Evolutionary conservation across 768 basidiomycete species (phyloP).

Genomic region (Leccinum arenicola): DNA sequence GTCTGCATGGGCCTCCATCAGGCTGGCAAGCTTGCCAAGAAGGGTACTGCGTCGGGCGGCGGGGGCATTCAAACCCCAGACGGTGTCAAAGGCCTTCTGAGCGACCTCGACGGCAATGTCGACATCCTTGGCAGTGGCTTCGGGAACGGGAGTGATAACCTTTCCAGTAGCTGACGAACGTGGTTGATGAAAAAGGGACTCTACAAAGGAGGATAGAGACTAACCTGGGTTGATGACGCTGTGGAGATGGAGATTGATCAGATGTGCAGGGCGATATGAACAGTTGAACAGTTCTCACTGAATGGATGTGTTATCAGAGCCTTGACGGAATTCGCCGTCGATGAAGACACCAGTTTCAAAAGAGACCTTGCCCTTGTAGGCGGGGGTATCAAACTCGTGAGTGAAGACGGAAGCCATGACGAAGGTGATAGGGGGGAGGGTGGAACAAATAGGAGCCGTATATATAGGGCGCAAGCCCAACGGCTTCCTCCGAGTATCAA

Average conservation of each 20-base stretch:
- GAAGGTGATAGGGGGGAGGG: constrained; percentile 1
- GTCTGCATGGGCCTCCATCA: constrained; percentile 60
- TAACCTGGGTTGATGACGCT: constrained; percentile 34
- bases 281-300: constrained; percentile 47
- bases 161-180: constrained; percentile 57
- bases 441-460: neutral
- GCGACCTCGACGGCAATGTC: constrained; percentile 73
- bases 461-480: neutral
- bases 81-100: constrained; percentile 54
- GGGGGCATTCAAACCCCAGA: constrained; percentile 65
- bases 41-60: constrained; percentile 53
- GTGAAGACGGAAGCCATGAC: constrained; percentile 43
- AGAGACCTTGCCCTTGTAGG: constrained; percentile 56
- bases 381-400: constrained; percentile 50
- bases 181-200: neutral
- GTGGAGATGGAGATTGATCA: neutral
- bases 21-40: constrained; percentile 58
- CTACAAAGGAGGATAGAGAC: constrained; percentile 8
- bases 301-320: constrained; percentile 55
- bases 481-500: neutral
- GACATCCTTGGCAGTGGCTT: constrained; percentile 67
- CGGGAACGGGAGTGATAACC: constrained; percentile 49
- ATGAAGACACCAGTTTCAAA: constrained; percentile 73
- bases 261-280: neutral
- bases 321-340: constrained; percentile 61